Evolutionary conservation across 1,284 basidiomycete species (phyloP).

Genomic region (Ganoderma meredithae): DNA sequence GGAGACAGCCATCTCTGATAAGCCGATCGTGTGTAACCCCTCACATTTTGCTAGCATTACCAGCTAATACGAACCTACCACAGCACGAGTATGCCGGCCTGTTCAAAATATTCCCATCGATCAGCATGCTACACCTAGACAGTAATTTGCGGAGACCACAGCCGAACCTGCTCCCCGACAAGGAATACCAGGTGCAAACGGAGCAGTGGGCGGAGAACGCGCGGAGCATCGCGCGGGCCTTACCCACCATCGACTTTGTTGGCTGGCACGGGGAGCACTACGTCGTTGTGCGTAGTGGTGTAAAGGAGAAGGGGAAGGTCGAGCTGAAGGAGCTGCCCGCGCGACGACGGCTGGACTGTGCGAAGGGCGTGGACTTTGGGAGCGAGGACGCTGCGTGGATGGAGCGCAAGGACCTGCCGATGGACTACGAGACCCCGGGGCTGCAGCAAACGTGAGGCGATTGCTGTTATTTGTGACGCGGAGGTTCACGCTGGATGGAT

Average conservation of each 20-base stretch:
- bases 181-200: constrained; percentile 62
- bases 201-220: constrained; percentile 61
- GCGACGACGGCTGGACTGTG: constrained; percentile 64
- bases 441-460: constrained; percentile 42
- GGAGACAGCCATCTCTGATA: constrained; percentile 55
- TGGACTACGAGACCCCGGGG: constrained; percentile 72
- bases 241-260: constrained; percentile 66
- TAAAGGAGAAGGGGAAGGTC: constrained; percentile 35
- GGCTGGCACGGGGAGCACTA: constrained; percentile 77
- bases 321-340: constrained; percentile 71
- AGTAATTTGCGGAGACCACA: constrained; percentile 57
- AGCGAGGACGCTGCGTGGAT: constrained; percentile 69
- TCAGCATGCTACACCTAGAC: constrained; percentile 67
- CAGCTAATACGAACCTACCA: background rate
- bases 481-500: background rate
- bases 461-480: no score
- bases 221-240: constrained; percentile 52
- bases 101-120: constrained; percentile 55
- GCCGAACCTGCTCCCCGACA: constrained; percentile 64
- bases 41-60: background rate
- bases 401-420: constrained; percentile 73
- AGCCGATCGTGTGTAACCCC: constrained; percentile 53
- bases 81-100: constrained; percentile 59
- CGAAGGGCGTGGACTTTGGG: constrained; percentile 71
- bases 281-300: constrained; percentile 54